Evolutionary conservation across 768 basidiomycete genomes (phyloP), one percentile per base, ranked within the genome.

Genomic region (Leccinum fibrillosum): DNA sequence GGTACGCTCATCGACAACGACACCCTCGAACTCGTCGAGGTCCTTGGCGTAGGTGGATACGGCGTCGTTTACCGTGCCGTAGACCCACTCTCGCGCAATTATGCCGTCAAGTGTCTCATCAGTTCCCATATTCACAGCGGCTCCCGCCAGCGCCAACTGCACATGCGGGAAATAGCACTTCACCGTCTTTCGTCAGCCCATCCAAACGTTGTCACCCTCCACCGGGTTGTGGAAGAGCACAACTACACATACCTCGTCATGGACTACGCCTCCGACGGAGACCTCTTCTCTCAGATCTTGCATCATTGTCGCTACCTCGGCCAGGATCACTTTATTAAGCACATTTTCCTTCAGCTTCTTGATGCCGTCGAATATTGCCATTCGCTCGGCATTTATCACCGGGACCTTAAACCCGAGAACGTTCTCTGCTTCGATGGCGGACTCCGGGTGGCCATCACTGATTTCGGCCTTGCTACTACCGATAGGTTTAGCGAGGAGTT

Each of bases 401-500:
- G 96, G 48, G 96, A 98, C 72, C 77, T 99, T 69, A 99, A 98
- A 79, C 96, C 96, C 5, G 96, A 99, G 77, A 97, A 92, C 71
- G 85, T 97, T 57, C 79, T 98, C 49, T 95, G 93, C 73, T 89
- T 88, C 77, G 81, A 88, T 70, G 74, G 81, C 62, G 94, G 94
- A 50, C 77, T 81, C 62, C 80, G 84, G 52, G 83, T 97, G 53
- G 87, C 91, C 53, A 83, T 98, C 61, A 95, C 94, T 37, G 96
- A 98, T 75, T 98, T 98, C 72, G 96, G 96, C 23, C 82, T 98
- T 7, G 89, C 95, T 2, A 97, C 95, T 5, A 89, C 89, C 21
- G 93, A 96, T 62, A 84, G 82, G 68, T 78, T 83, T 55, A 94
- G 92, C 66, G 82, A 82, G 55, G 95, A 98, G 72, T 93, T 94